Evolutionary conservation across 75 land plant species (phyloP).

Genomic region (Pinus albicaulis): DNA sequence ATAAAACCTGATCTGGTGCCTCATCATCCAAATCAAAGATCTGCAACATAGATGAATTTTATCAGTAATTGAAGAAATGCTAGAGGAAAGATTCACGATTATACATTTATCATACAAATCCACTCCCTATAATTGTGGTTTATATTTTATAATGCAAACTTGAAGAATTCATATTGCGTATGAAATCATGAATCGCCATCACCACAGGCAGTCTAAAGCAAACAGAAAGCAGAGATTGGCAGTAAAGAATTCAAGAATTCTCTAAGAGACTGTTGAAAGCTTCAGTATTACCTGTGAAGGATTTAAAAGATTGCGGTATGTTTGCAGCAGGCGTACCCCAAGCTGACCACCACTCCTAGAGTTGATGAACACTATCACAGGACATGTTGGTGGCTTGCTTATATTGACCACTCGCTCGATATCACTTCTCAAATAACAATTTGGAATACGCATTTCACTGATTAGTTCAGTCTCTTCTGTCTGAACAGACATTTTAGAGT

Average conservation of each 20-base stretch:
- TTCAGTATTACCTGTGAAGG: constrained; percentile 45
- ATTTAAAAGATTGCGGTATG: constrained; percentile 62
- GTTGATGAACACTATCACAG: constrained; percentile 88
- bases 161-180: not conserved
- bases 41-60: constrained; percentile 23
- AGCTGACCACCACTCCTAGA: constrained; percentile 93
- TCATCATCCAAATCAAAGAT: constrained; percentile 82
- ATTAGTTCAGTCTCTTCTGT: not conserved
- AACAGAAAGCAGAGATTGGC: not conserved
- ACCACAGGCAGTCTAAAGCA: not conserved
- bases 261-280: not conserved
- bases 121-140: no score
- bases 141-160: no score
- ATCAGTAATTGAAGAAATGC: not conserved
- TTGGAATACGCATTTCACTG: constrained; percentile 27
- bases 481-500: not conserved
- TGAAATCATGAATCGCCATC: not conserved
- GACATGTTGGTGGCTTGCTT: constrained; percentile 38
- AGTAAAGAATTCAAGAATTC: no score
- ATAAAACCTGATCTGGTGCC: constrained; percentile 70
- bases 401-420: not conserved
- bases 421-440: constrained; percentile 33
- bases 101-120: not conserved
- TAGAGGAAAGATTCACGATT: not conserved
- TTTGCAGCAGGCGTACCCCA: constrained; percentile 53